Evolutionary conservation across 2,329 filamentous ascomycete genomes (phyloP), one percentile per base, ranked within the genome.

Genomic region (Nothopassalora personata): DNA sequence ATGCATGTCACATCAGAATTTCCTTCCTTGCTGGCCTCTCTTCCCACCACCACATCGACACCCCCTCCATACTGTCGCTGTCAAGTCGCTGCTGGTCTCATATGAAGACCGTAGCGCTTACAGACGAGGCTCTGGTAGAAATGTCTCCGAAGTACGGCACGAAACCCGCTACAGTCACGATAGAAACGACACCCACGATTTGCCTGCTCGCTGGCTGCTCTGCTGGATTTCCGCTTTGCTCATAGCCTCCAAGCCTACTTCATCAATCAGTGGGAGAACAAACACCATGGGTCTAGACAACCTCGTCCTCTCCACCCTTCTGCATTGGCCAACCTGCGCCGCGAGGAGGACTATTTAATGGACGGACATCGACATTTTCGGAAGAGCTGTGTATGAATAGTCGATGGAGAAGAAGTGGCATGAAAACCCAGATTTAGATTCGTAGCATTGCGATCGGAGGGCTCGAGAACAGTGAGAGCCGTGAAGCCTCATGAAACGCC

Each of bases 241-340:
- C 70, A 76, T 79, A 76, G 73, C 75, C 75, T 72, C 69, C 74
- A 72, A 76, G 77, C 76, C 75, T 79, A 78, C 75, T 77, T 77
- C 72, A 73, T 74, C 74, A 71, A 76, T 75, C 72, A 75, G 78
- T 80, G 78, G 78, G 70, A 80, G 76, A 80, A 71, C 67, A 74
- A 79, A 51, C 61, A 62, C 61, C 59, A 61, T 60, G 61, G 77
- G 74, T 77, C 76, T 77, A 77, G 80, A 77, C 77, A 80, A 74
- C 77, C 76, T 74, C 76, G 78, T 79, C 77, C 77, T 74, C 76
- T 79, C 77, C 78, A 80, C 78, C 77, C 77, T 78, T 75, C 74
- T 70, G 72, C 49, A 31, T 51, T 71, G 73, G 73, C 69, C 70
- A 66, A 60, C 63, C 64, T 64, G 57, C 62, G 66, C 73, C 73